A percentile compares a stretch with the other conserved stretches of the same genome.
Evolutionary conservation across 2,329 filamentous ascomycete species (phyloP).

Genomic region (Chaetomium olivaceum): DNA sequence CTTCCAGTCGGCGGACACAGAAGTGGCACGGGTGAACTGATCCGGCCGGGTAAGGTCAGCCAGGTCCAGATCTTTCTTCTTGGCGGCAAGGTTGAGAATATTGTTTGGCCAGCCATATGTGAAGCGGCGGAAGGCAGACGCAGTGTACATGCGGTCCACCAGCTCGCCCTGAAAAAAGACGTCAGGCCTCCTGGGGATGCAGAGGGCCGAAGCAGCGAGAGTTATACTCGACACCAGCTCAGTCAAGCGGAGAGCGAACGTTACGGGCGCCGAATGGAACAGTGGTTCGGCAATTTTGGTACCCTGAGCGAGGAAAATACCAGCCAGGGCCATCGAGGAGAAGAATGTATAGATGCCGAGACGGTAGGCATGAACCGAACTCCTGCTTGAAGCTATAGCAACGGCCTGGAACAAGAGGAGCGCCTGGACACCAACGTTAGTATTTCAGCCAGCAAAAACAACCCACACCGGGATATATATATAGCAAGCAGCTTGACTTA

Average conservation of each 20-base stretch:
- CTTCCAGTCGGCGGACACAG: slow-evolving; percentile 53
- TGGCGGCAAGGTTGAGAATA: slow-evolving; percentile 56
- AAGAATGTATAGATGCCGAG: slow-evolving; percentile 55
- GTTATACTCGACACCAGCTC: slow-evolving; percentile 49
- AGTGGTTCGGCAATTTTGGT: slow-evolving; percentile 41
- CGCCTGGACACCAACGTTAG: slow-evolving; percentile 40
- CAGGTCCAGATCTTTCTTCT: slow-evolving; percentile 62
- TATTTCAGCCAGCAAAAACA: background rate
- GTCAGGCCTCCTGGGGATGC: slow-evolving; percentile 66
- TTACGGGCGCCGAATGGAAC: slow-evolving; percentile 37
- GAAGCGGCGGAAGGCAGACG: slow-evolving; percentile 60
- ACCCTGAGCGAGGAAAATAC: slow-evolving; percentile 49
- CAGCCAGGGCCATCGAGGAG: slow-evolving; percentile 48
- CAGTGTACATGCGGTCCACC: slow-evolving; percentile 65
- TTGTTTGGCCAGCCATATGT: slow-evolving; percentile 65
- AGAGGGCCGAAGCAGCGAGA: slow-evolving; percentile 51
- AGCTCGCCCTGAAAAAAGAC: slow-evolving; percentile 59
- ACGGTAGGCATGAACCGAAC: slow-evolving; percentile 54
- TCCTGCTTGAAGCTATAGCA: slow-evolving; percentile 50
- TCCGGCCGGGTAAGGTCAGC: slow-evolving; percentile 63
- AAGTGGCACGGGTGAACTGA: slow-evolving; percentile 54
- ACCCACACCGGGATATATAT: background rate
- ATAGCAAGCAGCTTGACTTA: slow-evolving; percentile 43
- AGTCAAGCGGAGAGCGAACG: slow-evolving; percentile 49
- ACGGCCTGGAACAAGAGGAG: slow-evolving; percentile 55